These are phyloP conservation scores for Phytopythium aichiense DNA, from an alignment of 352 stramenopile genomes.

Conservation along the genomic window DNA sequence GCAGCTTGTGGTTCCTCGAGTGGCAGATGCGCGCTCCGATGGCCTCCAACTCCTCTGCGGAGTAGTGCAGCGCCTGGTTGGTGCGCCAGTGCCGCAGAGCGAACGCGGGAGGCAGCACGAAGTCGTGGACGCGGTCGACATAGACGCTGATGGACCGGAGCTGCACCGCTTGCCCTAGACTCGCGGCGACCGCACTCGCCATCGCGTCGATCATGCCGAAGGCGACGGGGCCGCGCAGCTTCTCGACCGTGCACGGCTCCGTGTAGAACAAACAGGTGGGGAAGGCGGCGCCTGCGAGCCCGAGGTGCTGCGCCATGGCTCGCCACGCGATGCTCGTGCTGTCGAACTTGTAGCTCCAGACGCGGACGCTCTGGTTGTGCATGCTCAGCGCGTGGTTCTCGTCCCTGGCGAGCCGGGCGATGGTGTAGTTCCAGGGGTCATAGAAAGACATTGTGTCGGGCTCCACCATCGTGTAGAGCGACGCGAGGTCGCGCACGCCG, in stretches of 20 bases:
- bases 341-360: conserved; percentile 40
- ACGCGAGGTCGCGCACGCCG: conserved; percentile 12
- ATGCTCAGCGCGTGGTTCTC: conserved; percentile 9
- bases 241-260: conserved; percentile 8
- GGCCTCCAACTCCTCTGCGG: conserved; percentile 7
- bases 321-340: conserved; percentile 26
- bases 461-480: conserved; percentile 19
- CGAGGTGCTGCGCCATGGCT: conserved; percentile 20
- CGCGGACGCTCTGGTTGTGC: conserved; percentile 5
- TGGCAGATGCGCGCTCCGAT: background rate
- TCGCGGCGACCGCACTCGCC: conserved; percentile 7
- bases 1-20: background rate
- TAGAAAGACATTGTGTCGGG: conserved; percentile 25
- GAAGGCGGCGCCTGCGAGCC: conserved; percentile 20
- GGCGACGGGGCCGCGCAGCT: conserved; percentile 9
- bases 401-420: conserved; percentile 9
- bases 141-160: conserved; percentile 22
- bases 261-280: conserved; percentile 30
- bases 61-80: conserved; percentile 31
- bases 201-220: conserved; percentile 36
- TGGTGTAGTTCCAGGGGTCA: conserved; percentile 26
- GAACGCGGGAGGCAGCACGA: conserved; percentile 24
- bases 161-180: conserved; percentile 2
- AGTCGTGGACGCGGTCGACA: conserved; percentile 40
- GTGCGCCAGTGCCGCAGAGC: conserved; percentile 21